Conservation (phyloP, 495 filamentous ascomycete genomes). For the Penicillium dipodomyicola region DNA sequence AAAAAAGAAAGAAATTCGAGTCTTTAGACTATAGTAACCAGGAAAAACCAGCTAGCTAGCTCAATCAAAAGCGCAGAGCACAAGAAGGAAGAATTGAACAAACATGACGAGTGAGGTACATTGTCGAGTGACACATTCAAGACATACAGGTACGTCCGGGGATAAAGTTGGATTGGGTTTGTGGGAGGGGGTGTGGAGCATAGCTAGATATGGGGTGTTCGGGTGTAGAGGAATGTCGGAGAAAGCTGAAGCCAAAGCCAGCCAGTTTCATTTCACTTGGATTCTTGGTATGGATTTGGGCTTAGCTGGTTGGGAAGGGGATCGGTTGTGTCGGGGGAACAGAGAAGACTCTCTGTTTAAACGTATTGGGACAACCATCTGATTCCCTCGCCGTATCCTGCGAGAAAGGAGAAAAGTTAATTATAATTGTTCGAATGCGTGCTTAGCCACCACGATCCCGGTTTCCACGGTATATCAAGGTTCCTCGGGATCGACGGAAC, state of each 20-base stretch:
- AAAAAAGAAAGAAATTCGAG: background rate
- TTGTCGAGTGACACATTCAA: conserved; percentile 11
- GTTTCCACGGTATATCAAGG: background rate
- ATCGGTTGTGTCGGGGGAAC: background rate
- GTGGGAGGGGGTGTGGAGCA: background rate
- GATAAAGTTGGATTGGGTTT: background rate
- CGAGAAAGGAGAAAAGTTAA: conserved; percentile 9
- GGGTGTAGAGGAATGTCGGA: background rate
- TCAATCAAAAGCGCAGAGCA: background rate
- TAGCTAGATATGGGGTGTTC: background rate
- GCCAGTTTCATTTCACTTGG: background rate
- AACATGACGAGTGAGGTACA: conserved; percentile 6
- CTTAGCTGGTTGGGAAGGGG: background rate
- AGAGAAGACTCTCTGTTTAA: conserved; percentile 22
- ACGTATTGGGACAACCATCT: conserved; percentile 56
- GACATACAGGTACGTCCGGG: conserved; percentile 9
- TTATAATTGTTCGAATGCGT: background rate
- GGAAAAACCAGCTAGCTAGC: conserved; percentile 11
- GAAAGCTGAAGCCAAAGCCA: background rate
- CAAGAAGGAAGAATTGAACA: conserved; percentile 5
- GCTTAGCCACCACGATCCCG: background rate
- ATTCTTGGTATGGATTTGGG: background rate
- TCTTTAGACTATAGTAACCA: conserved; percentile 13
- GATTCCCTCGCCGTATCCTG: conserved; percentile 55
- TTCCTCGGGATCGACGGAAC: conserved; percentile 23